Percentiles rank a stretch among this genome's conserved stretches.
Evolutionary conservation across 805 yeast genomes (phyloP).

Genomic region (Ogataea minuta): DNA sequence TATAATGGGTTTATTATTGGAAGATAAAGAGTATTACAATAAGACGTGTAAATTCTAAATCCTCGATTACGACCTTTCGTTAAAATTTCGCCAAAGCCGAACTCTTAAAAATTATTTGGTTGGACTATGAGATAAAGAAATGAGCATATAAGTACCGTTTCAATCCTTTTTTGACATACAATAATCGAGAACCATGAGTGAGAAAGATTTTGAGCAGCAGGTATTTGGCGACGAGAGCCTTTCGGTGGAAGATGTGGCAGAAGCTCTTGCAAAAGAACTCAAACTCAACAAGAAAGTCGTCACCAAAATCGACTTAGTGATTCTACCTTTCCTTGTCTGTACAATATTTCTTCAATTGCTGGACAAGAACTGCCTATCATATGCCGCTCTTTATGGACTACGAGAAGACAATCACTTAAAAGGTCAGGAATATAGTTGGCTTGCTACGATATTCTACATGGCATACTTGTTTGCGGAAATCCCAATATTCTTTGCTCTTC

Average conservation of each 20-base stretch:
- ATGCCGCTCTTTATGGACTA: conserved; percentile 48
- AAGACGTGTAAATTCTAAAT: neutral
- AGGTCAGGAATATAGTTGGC: conserved; percentile 51
- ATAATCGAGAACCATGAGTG: neutral
- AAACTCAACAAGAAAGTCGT: conserved; percentile 22
- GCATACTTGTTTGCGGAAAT: conserved; percentile 62
- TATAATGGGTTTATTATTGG: conserved; percentile 22
- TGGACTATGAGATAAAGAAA: too few relatives aligned
- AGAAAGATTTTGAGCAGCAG: neutral
- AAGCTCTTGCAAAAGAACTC: conserved; percentile 15
- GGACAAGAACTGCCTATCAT: conserved; percentile 43
- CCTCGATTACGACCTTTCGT: neutral
- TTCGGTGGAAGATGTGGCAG: conserved; percentile 13
- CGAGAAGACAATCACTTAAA: conserved; percentile 37
- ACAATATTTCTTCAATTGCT: conserved; percentile 30
- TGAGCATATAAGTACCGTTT: neutral
- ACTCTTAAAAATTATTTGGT: too few relatives aligned
- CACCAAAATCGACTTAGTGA: conserved; percentile 23
- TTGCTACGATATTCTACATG: conserved; percentile 58
- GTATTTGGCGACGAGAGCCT: neutral
- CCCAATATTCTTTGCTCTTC: conserved; percentile 41
- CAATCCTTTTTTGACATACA: neutral
- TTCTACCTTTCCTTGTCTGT: conserved; percentile 31
- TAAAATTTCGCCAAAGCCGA: neutral
- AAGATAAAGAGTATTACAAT: conserved; percentile 11